phyloP scores from a whole-genome alignment of 176 grass and related monocot genomes.

The Aegilops bicornis region DNA sequence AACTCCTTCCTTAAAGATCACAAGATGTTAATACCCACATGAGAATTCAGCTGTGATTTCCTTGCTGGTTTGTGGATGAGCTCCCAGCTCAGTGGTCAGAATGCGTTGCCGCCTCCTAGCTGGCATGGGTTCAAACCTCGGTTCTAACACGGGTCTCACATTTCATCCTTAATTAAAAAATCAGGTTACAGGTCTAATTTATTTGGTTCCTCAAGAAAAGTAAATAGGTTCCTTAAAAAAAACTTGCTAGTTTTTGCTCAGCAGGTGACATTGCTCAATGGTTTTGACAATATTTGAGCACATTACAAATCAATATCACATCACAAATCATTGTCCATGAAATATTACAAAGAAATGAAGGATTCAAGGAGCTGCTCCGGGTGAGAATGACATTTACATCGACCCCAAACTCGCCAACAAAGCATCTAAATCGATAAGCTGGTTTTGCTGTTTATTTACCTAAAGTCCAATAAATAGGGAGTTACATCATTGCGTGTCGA shows the following conservation, averaged over 20 bases:
- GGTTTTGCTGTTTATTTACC: not conserved
- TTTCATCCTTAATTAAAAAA: too few species aligned
- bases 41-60: not conserved
- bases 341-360: not conserved
- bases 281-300: not conserved
- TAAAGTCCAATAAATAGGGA: not conserved
- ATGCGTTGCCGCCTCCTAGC: too few species aligned
- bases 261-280: not conserved
- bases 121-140: too few species aligned
- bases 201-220: too few species aligned
- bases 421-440: not conserved
- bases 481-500: not conserved
- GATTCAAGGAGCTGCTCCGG: not conserved
- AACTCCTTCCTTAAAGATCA: not conserved
- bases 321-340: not conserved
- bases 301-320: not conserved
- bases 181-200: too few species aligned
- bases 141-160: too few species aligned
- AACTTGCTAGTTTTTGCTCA: not conserved
- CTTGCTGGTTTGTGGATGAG: too few species aligned
- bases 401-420: not conserved
- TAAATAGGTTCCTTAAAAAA: too few species aligned
- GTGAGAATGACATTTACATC: not conserved
- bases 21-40: not conserved
- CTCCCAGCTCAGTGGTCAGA: too few species aligned